Conservation (phyloP, 768 basidiomycete species). For the Russula brevipes region DNA sequence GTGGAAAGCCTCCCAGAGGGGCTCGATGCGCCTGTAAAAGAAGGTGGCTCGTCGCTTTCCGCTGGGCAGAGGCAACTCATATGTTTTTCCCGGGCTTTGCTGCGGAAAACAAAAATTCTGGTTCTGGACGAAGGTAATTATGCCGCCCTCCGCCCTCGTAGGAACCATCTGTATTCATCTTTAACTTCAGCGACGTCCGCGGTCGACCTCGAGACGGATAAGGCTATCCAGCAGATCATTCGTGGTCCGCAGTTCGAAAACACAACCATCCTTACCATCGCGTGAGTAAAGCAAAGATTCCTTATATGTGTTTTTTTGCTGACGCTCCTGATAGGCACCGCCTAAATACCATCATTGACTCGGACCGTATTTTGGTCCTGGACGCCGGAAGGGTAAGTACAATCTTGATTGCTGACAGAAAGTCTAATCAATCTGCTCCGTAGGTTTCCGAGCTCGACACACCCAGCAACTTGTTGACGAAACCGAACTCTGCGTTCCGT, state of each 20-base stretch:
- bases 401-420: neutral
- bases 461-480: slow-evolving; percentile 58
- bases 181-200: slow-evolving; percentile 65
- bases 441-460: slow-evolving; percentile 76
- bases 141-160: neutral
- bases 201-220: slow-evolving; percentile 87
- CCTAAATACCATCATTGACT: slow-evolving; percentile 79
- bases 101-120: slow-evolving; percentile 81
- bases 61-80: slow-evolving; percentile 83
- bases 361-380: slow-evolving; percentile 76
- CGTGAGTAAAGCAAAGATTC: slow-evolving; percentile 44
- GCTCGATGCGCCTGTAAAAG: slow-evolving; percentile 67
- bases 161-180: slow-evolving; percentile 11
- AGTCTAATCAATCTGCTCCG: slow-evolving; percentile 5
- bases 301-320: slow-evolving; percentile 4
- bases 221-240: slow-evolving; percentile 83
- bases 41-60: slow-evolving; percentile 78
- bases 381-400: slow-evolving; percentile 60
- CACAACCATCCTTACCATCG: slow-evolving; percentile 83
- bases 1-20: slow-evolving; percentile 59
- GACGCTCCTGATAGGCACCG: slow-evolving; percentile 49
- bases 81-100: slow-evolving; percentile 81
- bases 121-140: slow-evolving; percentile 84
- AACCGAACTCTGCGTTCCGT: slow-evolving; percentile 53
- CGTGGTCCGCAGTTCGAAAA: slow-evolving; percentile 69